Evolutionary conservation across 768 basidiomycete species (phyloP), one percentile per base, ranked within the genome.

Genomic region (Kwoniella mangroviensis): DNA sequence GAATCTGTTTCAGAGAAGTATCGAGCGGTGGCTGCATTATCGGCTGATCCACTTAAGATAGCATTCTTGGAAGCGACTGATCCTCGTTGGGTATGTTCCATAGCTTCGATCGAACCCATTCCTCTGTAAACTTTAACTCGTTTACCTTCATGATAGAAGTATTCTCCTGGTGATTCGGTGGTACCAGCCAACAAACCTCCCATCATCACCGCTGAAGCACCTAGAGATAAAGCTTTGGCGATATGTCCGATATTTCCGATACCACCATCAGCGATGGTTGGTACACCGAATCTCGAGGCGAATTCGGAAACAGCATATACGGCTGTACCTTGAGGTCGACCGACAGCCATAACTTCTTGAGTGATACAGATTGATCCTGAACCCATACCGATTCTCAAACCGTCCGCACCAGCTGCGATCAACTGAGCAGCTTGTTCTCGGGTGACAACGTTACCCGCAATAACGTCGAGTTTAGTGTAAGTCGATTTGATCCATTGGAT

Each of bases 361-460:
- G 97, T 99, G 85, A 99, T 99, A 83, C 97, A 99, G 80, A 99
- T 99, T 5, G 93, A 96, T 10, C 97, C 97, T 9, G 91, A 92
- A 45, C 97, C 97, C 97, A 99, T 99, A 52, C 97, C 97, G 45
- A 99, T 87, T 24, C 94, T 91, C 12, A 98, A 87, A n/a, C 87
- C 96, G 76, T 99, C 97, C 3, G 95, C 97, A 53, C 97, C 97
- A 2, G 94, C 95, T 10, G 87, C 90, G 75, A 99, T 98, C 69
- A 99, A 89, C 24, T 86, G 89, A 17, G 97, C 97, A 1, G 97
- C 96, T 81, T 98, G 97, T 80, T 97, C 95, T 67, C 97, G 90
- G 4, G 95, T 98, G 73, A 99, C 96, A 70, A 99, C 95, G 82
- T 99, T 98, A 51, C 97, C 96, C 1, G 93, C 96, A 69, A 99